Evolutionary conservation across 2,329 filamentous ascomycete genomes (phyloP), one percentile per base, ranked within the genome.

Genomic region (Colletotrichum destructivum): DNA sequence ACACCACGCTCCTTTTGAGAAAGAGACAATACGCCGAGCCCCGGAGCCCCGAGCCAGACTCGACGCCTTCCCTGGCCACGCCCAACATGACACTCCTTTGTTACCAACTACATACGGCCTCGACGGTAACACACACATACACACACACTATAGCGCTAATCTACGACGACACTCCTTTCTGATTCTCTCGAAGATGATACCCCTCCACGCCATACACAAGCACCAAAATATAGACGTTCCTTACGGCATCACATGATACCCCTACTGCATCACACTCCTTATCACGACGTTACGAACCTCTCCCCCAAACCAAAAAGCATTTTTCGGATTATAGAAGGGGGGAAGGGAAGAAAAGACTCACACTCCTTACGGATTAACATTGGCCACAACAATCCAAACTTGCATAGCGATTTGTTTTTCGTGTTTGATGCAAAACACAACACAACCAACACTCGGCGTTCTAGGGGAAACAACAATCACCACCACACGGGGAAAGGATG

Each of bases 401-500:
- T 87, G 86, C 86, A 88, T 88, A 87, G 86, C 87, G 86, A 85
- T 84, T 42, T 86, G 83, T 84, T 84, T 83, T 78, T 74, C 59
- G 62, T 73, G 71, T 73, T 72, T 61, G 66, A 70, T 66, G 69
- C 69, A 62, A 26, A 62, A 71, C 51, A 65, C 61, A 65, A n/a
- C 57, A 55, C 55, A 49, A 69, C 38, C 38, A 52, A 46, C 62
- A 67, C 57, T 52, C 21, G 69, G 69, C 69, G 69, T 71, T 71
- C 35, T 52, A 57, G 18, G 52, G 69, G 69, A 57, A 54, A 56
- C 46, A 64, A 63, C 57, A 65, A 35, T 35, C 18, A 60, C 15
- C 49, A 46, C 47, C 47, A 46, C 49, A 60, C 57, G 52, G 62
- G 44, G 51, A 42, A 51, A 49, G 49, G 56, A 40, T 62, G 44